These are phyloP conservation scores for Physcomitrellopsis africana DNA, from an alignment of 225 moss, liverwort and hornwort species.

Conservation along the genomic window DNA sequence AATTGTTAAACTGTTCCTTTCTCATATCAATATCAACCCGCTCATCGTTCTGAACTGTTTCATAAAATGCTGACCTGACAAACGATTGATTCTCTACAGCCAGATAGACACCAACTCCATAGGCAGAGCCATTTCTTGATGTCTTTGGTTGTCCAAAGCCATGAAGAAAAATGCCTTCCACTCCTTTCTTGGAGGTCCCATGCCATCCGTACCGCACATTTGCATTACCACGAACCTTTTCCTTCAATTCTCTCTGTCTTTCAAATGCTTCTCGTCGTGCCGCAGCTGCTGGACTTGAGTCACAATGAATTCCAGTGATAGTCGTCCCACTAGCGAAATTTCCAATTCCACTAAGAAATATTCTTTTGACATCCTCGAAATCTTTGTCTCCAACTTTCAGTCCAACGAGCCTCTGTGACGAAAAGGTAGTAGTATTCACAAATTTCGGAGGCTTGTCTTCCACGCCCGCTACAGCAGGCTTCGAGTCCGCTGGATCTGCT, in stretches of 20 bases:
- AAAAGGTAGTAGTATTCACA: background rate
- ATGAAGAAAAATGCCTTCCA: slow-evolving; percentile 54
- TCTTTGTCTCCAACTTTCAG: slow-evolving; percentile 36
- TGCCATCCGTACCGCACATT: slow-evolving; percentile 68
- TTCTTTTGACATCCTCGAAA: slow-evolving; percentile 42
- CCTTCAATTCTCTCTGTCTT: slow-evolving; percentile 44
- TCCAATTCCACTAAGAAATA: slow-evolving; percentile 50
- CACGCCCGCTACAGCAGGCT: background rate
- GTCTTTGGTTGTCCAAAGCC: slow-evolving; percentile 68
- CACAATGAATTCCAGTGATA: slow-evolving; percentile 59
- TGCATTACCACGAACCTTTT: slow-evolving; percentile 50
- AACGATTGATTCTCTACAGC: slow-evolving; percentile 55
- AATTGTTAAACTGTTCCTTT: background rate
- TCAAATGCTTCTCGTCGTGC: slow-evolving; percentile 51
- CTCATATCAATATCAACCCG: background rate
- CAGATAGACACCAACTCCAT: slow-evolving; percentile 67
- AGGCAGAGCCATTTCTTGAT: slow-evolving; percentile 60
- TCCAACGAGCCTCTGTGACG: slow-evolving; percentile 30
- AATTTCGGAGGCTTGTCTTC: slow-evolving; percentile 23
- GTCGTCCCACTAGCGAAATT: slow-evolving; percentile 28
- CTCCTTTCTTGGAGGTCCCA: slow-evolving; percentile 61
- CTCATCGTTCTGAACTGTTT: background rate
- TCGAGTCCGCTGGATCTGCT: slow-evolving; percentile 7
- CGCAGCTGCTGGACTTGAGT: slow-evolving; percentile 39
- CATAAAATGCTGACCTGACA: slow-evolving; percentile 45